Evolutionary conservation across 495 filamentous ascomycete species (phyloP).

Genomic region (Hypoxylon subgilvum): DNA sequence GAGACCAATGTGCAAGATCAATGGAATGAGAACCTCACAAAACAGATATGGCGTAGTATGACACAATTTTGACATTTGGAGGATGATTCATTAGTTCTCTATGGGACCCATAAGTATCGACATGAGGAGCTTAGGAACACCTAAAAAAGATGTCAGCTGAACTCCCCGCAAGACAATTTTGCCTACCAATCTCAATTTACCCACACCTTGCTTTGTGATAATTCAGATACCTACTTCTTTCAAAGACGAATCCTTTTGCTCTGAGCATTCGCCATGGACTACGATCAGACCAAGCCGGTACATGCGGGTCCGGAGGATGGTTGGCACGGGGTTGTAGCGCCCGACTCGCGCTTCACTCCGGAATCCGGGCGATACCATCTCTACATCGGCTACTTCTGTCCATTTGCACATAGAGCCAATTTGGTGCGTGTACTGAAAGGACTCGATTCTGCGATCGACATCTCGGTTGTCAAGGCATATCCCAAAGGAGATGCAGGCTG

Average conservation of each 20-base stretch:
- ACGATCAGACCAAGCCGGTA: slow-evolving; percentile 13
- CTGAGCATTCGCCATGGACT: not conserved
- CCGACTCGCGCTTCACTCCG: slow-evolving; percentile 55
- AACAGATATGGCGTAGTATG: not conserved
- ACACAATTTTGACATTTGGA: too few species aligned
- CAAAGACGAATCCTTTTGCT: too few species aligned
- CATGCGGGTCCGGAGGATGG: slow-evolving; percentile 24
- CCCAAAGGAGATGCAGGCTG: slow-evolving; percentile 60
- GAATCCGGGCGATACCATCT: slow-evolving; percentile 77
- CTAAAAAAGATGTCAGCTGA: too few species aligned
- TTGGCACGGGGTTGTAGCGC: slow-evolving; percentile 27
- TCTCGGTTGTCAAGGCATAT: slow-evolving; percentile 57
- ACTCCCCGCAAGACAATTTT: too few species aligned
- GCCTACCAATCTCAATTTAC: too few species aligned
- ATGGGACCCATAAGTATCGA: too few species aligned
- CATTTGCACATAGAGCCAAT: slow-evolving; percentile 69
- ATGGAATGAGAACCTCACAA: not conserved
- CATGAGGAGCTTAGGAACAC: too few species aligned
- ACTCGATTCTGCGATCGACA: slow-evolving; percentile 70
- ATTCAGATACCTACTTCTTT: too few species aligned
- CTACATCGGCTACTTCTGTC: slow-evolving; percentile 60
- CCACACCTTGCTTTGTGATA: too few species aligned
- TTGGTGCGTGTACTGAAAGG: slow-evolving; percentile 76
- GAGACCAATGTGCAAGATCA: too few species aligned
- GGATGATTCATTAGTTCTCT: too few species aligned